Evolutionary conservation across 495 filamentous ascomycete genomes (phyloP).

Genomic region (Aspergillus indologenus): DNA sequence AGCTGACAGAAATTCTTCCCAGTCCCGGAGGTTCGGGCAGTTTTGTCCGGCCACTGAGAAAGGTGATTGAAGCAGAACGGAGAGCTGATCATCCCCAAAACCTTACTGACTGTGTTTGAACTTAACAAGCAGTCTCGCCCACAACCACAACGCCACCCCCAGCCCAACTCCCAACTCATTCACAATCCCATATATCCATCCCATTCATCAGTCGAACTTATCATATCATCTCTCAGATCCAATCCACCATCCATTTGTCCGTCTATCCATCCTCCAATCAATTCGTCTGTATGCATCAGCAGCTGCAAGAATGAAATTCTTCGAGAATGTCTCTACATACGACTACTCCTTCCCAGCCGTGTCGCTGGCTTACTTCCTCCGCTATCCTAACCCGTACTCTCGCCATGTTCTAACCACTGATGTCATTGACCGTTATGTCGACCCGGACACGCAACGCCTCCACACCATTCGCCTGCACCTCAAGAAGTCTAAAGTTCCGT

Average conservation of each 20-base stretch:
- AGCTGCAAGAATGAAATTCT: constrained; percentile 72
- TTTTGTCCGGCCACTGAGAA: constrained; percentile 16
- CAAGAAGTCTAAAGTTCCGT: constrained; percentile 87
- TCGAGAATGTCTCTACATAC: constrained; percentile 84
- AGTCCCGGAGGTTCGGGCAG: constrained; percentile 13
- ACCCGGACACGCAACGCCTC: constrained; percentile 73
- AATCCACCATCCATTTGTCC: background rate
- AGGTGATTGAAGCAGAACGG: constrained; percentile 16
- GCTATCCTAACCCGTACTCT: constrained; percentile 96
- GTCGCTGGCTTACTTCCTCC: constrained; percentile 96
- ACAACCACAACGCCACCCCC: constrained; percentile 11
- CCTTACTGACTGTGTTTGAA: background rate
- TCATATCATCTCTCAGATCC: too few species aligned
- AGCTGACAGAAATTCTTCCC: constrained; percentile 22
- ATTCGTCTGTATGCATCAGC: constrained; percentile 19
- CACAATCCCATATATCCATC: constrained; percentile 6
- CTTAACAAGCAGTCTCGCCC: constrained; percentile 7
- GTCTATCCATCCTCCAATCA: constrained; percentile 1
- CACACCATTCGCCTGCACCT: constrained; percentile 88
- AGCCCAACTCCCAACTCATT: constrained; percentile 3
- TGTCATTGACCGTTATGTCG: constrained; percentile 83
- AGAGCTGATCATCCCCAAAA: constrained; percentile 5
- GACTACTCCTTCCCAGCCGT: constrained; percentile 89
- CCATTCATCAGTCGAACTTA: too few species aligned
- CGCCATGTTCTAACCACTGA: constrained; percentile 95